phyloP scores from a whole-genome alignment of 1,139 yeast genomes.

The Saccharomycopsis hybrid region DNA sequence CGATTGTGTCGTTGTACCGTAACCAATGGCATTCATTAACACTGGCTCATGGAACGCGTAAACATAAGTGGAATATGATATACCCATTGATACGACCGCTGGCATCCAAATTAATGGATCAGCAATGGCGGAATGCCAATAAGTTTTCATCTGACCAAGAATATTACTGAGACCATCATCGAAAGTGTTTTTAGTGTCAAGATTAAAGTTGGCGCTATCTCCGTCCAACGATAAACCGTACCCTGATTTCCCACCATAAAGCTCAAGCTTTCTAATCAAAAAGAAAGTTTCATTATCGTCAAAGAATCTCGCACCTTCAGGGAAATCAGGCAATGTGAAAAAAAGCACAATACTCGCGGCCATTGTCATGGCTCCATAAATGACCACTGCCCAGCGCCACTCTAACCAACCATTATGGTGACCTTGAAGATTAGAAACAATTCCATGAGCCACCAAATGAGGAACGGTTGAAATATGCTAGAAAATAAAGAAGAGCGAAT shows the following conservation, averaged over 20 bases:
- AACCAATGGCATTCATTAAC: constrained; percentile 50
- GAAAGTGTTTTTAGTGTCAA: constrained; percentile 23
- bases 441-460: constrained; percentile 62
- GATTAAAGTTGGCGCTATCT: constrained; percentile 29
- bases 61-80: constrained; percentile 62
- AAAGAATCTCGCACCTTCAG: constrained; percentile 46
- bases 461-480: constrained; percentile 66
- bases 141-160: too few species aligned
- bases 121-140: too few species aligned
- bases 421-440: constrained; percentile 41
- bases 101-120: constrained; percentile 44
- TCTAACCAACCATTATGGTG: constrained; percentile 37
- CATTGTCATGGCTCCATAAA: constrained; percentile 66
- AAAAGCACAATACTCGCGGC: constrained; percentile 55
- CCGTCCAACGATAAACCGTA: constrained; percentile 28
- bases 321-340: constrained; percentile 68
- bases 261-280: constrained; percentile 38
- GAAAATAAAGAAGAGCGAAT: constrained; percentile 58
- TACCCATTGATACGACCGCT: constrained; percentile 55
- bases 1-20: constrained; percentile 51
- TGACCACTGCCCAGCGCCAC: constrained; percentile 71
- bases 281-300: constrained; percentile 35
- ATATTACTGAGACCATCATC: too few species aligned
- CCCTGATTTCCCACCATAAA: constrained; percentile 35
- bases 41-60: constrained; percentile 68